A percentile compares a stretch with the other conserved stretches of the same genome.
Conservation (phyloP, 129 eudicot genomes). For the Chrysanthemum lavandulifolium region DNA sequence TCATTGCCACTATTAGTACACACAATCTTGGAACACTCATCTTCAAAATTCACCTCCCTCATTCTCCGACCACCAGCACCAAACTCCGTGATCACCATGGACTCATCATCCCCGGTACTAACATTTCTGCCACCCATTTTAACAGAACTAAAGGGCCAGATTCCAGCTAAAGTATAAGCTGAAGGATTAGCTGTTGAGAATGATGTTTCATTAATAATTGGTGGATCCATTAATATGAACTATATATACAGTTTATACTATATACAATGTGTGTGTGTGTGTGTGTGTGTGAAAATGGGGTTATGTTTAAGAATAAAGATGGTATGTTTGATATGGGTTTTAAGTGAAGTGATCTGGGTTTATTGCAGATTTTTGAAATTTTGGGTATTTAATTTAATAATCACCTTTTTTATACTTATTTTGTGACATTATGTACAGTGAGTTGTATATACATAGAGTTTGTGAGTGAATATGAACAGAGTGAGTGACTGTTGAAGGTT, state of each 20-base stretch:
- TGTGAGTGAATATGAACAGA: too few species aligned
- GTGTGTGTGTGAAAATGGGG: slow-evolving; percentile 5
- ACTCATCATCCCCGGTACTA: slow-evolving; percentile 55
- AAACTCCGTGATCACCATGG: slow-evolving; percentile 63
- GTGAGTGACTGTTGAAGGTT: too few species aligned
- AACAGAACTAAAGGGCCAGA: slow-evolving; percentile 58
- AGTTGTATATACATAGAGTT: too few species aligned
- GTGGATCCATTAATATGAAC: slow-evolving; percentile 66
- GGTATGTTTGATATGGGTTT: slow-evolving; percentile 20
- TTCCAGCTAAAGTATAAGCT: slow-evolving; percentile 67
- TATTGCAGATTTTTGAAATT: too few species aligned
- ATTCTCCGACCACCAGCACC: slow-evolving; percentile 39
- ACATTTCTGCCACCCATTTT: slow-evolving; percentile 36
- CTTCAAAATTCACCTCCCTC: slow-evolving; percentile 51
- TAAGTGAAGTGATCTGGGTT: slow-evolving; percentile 22
- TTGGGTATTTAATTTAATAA: neutral
- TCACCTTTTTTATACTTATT: neutral
- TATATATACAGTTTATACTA: neutral
- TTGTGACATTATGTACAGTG: neutral
- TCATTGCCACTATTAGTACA: slow-evolving; percentile 57
- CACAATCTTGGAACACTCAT: slow-evolving; percentile 53
- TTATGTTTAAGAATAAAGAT: slow-evolving; percentile 26
- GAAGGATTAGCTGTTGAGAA: slow-evolving; percentile 81
- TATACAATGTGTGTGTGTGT: slow-evolving; percentile 8
- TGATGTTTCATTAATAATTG: slow-evolving; percentile 66